Evolutionary conservation across 75 land plant species (phyloP), one percentile per base, ranked within the genome.

Genomic region (Pinus tabuliformis): DNA sequence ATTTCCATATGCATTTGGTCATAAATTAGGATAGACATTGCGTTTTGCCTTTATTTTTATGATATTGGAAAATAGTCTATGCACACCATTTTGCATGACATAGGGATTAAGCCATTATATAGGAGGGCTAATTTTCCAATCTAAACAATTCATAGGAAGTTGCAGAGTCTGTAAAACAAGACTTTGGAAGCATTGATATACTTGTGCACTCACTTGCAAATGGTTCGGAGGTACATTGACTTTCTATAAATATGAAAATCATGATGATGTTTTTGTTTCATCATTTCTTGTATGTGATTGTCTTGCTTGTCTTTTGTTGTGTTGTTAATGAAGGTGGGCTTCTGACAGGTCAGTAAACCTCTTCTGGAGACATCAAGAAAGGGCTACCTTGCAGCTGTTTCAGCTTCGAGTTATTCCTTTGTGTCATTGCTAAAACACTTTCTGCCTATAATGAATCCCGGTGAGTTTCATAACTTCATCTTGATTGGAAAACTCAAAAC

Each of bases 171-270:
- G 99, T 97, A 59, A 94, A 97, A 77, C 70, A 89, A 59, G 99
- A 97, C 79, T 97, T 84, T 89, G 99, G 98, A 58, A 92, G 78
- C 77, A 95, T 97, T 81, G 99, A 97, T 83, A 95, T 95, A 78
- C 93, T 97, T 72, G 95, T 97, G 58, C 98, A 97, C 65, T 92
- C 99, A 73, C 90, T 97, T 78, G 98, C 98, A 22, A 97, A 95
- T 84, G 98, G 98, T 16, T 95, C 99, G 59, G 98, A 97, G 89
- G 98, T 92, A 73, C 21, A 22, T 6, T 62, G 12, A 65, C 22
- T 62, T 17, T 17, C 24, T 14, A 49, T 49, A 49, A 49, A 9
- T n/a, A 45, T 42, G 20, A 4, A 42, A 42, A 45, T 42, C 45
- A n/a, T 17, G 13, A 73, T 42, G 3, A 8, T 28, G 21, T 79